Evolutionary conservation across 1,284 basidiomycete species (phyloP), one percentile per base, ranked within the genome.

Genomic region (Sanguinoderma infundibulare): DNA sequence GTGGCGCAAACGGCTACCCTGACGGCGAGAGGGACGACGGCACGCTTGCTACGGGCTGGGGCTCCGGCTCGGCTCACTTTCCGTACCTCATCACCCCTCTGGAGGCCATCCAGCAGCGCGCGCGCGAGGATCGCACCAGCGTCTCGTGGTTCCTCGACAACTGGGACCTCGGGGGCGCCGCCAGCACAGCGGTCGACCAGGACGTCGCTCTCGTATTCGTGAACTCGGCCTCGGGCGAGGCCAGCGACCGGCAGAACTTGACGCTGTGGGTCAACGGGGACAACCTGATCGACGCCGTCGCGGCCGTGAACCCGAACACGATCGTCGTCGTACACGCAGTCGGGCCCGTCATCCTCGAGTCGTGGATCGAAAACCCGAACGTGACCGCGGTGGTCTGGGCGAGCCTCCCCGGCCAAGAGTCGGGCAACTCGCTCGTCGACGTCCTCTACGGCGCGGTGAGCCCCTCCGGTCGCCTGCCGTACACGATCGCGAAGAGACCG

Each of bases 31-130:
- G 86, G n/a, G 77, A 79, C 53, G 84, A 87, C 65, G 89, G 90
- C 34, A 83, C 89, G 15, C 80, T 95, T 1, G 91, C 90, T 6
- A 89, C 93, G 84, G 93, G 92, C 34, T 95, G 94, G 93, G 94
- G 61, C 42, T 70, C 66, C 5, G 70, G 76, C 12, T 84, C 85
- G 1, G 77, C 80, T 5, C 79, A 83, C 67, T 87, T 86, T 74
- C 83, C 87, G 17, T 89, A 89, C 71, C 77, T 88, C 24, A 76
- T 88, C 61, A 79, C 83, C 38, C 89, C 91, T 4, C 77, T 90
- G 52, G 86, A 90, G 69, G 91, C 92, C 17, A 86, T 96, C 64
- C 88, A 92, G 68, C 70, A 69, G 7, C 80, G 84, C 51, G 85
- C 86, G 3, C 78, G 83, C 66, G 63, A 86, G 63, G 87, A 92